Evolutionary conservation across 306 rosid genomes (phyloP).

Genomic region (Corylus avellana): DNA sequence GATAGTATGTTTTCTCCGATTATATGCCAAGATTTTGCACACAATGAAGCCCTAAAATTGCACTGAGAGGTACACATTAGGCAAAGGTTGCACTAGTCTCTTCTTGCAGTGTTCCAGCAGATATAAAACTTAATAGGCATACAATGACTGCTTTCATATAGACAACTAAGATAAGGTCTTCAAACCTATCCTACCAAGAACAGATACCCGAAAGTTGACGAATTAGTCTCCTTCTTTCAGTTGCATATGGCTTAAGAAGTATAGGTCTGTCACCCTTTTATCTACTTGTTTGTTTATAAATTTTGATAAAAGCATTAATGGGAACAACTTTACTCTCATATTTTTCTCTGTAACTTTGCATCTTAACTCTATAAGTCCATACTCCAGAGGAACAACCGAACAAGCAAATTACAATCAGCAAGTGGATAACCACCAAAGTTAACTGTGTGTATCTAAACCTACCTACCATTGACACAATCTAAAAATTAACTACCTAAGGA

Average conservation of each 20-base stretch:
- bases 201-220: not conserved
- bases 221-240: not conserved
- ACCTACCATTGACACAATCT: not conserved
- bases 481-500: too few species aligned
- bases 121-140: not conserved
- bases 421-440: not conserved
- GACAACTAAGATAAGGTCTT: not conserved
- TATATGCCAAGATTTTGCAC: not conserved
- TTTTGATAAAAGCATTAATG: not conserved
- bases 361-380: not conserved
- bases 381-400: not conserved
- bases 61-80: not conserved
- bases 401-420: not conserved
- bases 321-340: not conserved
- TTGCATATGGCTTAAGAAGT: not conserved
- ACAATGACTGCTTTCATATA: not conserved
- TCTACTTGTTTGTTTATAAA: not conserved
- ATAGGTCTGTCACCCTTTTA: not conserved
- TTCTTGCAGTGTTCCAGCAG: not conserved
- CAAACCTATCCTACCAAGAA: not conserved
- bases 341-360: not conserved
- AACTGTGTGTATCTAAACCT: not conserved
- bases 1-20: not conserved
- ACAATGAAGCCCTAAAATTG: not conserved
- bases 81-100: not conserved